phyloP scores from a whole-genome alignment of 495 filamentous ascomycete genomes.

The Glonium stellatum region DNA sequence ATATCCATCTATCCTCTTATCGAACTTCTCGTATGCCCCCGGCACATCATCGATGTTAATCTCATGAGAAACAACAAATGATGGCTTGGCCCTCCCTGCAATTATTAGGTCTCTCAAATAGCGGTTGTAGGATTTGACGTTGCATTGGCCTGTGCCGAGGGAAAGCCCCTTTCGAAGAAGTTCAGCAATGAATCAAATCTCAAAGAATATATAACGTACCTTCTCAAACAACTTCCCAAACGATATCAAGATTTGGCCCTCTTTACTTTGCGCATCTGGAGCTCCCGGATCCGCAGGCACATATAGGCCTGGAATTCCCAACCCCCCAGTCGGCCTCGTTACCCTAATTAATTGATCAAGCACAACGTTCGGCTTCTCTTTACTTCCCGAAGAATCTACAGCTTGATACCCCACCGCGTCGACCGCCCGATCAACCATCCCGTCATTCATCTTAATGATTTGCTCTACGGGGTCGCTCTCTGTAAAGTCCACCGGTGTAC shows the following conservation, averaged over 20 bases:
- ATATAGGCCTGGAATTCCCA: conserved; percentile 38
- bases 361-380: conserved; percentile 38
- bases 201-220: conserved; percentile 28
- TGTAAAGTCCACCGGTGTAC: conserved; percentile 37
- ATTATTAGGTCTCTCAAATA: conserved; percentile 54
- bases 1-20: conserved; percentile 56
- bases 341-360: conserved; percentile 37
- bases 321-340: conserved; percentile 33
- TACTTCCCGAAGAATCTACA: conserved; percentile 25
- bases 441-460: conserved; percentile 38
- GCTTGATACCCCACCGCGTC: conserved; percentile 22
- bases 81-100: conserved; percentile 49
- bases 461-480: conserved; percentile 35
- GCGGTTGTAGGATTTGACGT: conserved; percentile 54
- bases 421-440: conserved; percentile 44
- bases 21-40: conserved; percentile 64
- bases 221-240: conserved; percentile 59
- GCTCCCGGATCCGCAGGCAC: conserved; percentile 36
- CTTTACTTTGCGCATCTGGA: conserved; percentile 23
- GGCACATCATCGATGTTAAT: conserved; percentile 49
- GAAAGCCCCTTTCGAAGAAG: conserved; percentile 37
- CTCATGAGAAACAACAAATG: conserved; percentile 52
- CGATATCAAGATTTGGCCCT: conserved; percentile 46
- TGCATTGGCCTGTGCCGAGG: conserved; percentile 51
- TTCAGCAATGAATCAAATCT: background rate